Percentiles rank a stretch among this genome's conserved stretches.
Conservation (phyloP, 768 basidiomycete species). For the Boletus pseudopeckii region DNA sequence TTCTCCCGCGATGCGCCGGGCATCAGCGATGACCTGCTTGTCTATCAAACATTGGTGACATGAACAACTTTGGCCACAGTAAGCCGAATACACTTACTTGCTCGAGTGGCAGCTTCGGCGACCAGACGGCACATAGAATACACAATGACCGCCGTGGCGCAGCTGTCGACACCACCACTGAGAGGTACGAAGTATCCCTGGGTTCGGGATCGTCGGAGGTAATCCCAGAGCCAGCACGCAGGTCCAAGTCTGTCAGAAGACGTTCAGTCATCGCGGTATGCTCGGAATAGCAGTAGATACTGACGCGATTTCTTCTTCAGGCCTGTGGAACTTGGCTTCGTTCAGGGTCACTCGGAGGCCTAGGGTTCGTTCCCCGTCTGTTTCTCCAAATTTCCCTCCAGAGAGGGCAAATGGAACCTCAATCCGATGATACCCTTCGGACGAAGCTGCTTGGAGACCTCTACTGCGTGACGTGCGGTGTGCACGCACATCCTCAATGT, state of each 20-base stretch:
- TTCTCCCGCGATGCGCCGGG: slow-evolving; percentile 84
- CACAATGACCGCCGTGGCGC: slow-evolving; percentile 93
- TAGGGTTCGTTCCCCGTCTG: slow-evolving; percentile 48
- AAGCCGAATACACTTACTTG: slow-evolving; percentile 47
- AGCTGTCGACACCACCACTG: slow-evolving; percentile 96
- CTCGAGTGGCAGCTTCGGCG: slow-evolving; percentile 66
- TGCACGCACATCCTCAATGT: slow-evolving; percentile 94
- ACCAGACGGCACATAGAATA: slow-evolving; percentile 96
- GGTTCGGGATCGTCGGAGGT: slow-evolving; percentile 86
- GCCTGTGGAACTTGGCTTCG: slow-evolving; percentile 59
- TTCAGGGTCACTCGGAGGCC: slow-evolving; percentile 45
- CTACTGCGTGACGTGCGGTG: slow-evolving; percentile 82
- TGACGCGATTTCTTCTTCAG: slow-evolving; percentile 98
- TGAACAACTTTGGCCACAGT: neutral
- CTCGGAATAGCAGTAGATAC: slow-evolving; percentile 22
- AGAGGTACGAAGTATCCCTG: slow-evolving; percentile 96
- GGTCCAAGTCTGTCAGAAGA: slow-evolving; percentile 71
- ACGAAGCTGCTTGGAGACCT: slow-evolving; percentile 81
- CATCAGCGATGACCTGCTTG: slow-evolving; percentile 84
- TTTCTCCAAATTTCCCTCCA: slow-evolving; percentile 66
- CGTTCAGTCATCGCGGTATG: neutral
- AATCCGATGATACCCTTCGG: slow-evolving; percentile 76
- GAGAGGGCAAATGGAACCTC: slow-evolving; percentile 80
- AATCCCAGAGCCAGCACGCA: slow-evolving; percentile 99
- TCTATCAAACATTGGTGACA: slow-evolving; percentile 40